phyloP scores from a whole-genome alignment of 805 yeast species.

The Cyberlindnera samutprakarnensis region DNA sequence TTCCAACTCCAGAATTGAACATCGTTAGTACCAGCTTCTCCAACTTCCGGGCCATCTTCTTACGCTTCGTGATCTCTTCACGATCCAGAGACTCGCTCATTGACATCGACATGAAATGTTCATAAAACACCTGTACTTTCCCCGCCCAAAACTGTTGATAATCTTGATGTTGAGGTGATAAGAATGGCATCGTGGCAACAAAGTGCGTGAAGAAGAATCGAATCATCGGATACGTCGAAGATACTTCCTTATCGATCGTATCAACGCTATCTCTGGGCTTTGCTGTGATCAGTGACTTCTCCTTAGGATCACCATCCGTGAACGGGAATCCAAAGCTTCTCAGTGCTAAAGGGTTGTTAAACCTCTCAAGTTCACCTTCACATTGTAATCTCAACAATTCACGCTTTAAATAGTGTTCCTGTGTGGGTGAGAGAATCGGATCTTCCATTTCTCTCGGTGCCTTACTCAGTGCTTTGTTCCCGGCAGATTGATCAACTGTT shows the following conservation, averaged over 20 bases:
- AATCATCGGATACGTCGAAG: constrained; percentile 50
- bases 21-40: constrained; percentile 56
- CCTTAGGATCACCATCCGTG: constrained; percentile 34
- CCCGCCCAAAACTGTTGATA: constrained; percentile 69
- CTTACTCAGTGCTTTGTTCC: no score
- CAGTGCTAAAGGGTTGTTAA: constrained; percentile 57
- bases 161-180: constrained; percentile 34
- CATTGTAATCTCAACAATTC: constrained; percentile 62
- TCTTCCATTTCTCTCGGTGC: no score
- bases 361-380: constrained; percentile 48
- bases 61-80: constrained; percentile 64
- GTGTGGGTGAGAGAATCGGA: constrained; percentile 40
- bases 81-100: constrained; percentile 72
- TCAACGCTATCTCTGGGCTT: neutral
- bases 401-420: constrained; percentile 85
- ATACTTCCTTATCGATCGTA: constrained; percentile 14
- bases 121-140: constrained; percentile 75
- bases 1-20: constrained; percentile 68
- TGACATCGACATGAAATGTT: constrained; percentile 64
- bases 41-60: constrained; percentile 53
- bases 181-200: constrained; percentile 68
- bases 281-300: neutral
- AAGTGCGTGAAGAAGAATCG: constrained; percentile 58
- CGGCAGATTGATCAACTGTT: no score
- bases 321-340: constrained; percentile 78